Evolutionary conservation across 2,329 filamentous ascomycete species (phyloP), one percentile per base, ranked within the genome.

Genomic region (Pleurostoma richardsiae): DNA sequence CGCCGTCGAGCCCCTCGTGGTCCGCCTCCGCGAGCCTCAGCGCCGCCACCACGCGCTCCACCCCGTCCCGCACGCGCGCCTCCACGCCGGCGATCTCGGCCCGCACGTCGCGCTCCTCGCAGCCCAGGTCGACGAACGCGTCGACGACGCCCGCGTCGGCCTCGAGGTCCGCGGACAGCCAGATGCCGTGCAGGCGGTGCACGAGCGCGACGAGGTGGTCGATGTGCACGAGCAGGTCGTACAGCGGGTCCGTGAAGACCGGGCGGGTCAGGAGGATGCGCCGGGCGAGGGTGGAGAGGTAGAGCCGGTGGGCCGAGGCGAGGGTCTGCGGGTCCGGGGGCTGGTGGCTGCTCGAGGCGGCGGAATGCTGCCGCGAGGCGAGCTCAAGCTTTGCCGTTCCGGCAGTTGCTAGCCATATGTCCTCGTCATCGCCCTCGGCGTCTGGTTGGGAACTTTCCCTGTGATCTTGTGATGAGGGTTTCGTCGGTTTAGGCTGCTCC

Each of bases 291-390:
- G 83, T 80, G 33, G 77, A 71, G 10, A 97, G 79, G 61, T 95
- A 96, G 19, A 78, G 71, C 11, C 83, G 78, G 65, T 97, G 92
- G 3, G 90, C 90, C 4, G 81, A 79, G 4, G 90, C 83, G 27
- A 97, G 77, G 3, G 86, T 85, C 66, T 96, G 90, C 0, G 92
- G 91, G 61, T 97, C 92, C 56, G 89, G 86, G 30, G 77, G 71
- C 7, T 53, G 51, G 36, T 40, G 51, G 49, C 56, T 49, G 36
- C 42, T 60, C 19, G 19, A 19, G 19, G 19, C 19, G 19, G 19
- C 19, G 53, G 51, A 41, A 49, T 53, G 56, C 46, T 41, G 52
- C 29, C 46, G 40, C 43, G 43, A 44, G 29, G 30, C 39, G 42
- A 45, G 48, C 19, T 49, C 48, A 11, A 33, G 49, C 38, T 39